Conservation (phyloP, 2,329 filamentous ascomycete species). For the Tympanopsis confertula region DNA sequence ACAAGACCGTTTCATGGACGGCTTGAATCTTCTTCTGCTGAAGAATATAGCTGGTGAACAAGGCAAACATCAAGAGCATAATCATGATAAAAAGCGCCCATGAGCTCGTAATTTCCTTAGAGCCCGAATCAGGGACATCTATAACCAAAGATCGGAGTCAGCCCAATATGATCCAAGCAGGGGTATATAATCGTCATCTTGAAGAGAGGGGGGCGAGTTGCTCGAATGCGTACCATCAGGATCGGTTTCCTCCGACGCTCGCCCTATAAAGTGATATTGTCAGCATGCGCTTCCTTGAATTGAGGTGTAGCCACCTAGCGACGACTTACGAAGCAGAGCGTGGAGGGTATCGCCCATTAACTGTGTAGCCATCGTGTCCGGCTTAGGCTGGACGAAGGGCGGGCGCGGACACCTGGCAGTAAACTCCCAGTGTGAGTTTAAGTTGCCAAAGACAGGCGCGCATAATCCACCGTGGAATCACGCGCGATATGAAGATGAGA, state of each 20-base stretch:
- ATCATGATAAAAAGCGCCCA: slow-evolving; percentile 64
- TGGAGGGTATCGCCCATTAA: background rate
- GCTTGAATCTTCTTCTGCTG: slow-evolving; percentile 62
- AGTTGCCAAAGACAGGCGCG: background rate
- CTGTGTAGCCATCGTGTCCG: background rate
- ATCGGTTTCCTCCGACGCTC: background rate
- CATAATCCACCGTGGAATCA: too few species aligned
- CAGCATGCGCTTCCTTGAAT: too few species aligned
- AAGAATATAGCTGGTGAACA: slow-evolving; percentile 61
- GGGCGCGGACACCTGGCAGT: background rate
- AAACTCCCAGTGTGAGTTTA: background rate
- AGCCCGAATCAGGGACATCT: slow-evolving; percentile 48
- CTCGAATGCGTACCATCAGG: background rate
- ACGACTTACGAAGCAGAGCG: background rate
- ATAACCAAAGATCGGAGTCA: background rate
- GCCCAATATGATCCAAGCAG: background rate
- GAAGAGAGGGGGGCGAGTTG: background rate
- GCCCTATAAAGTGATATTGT: background rate
- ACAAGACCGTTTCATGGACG: slow-evolving; percentile 61
- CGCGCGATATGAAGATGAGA: too few species aligned
- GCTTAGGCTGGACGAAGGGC: too few species aligned
- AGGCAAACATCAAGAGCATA: slow-evolving; percentile 51
- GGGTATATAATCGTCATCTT: background rate
- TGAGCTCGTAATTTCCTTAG: slow-evolving; percentile 62
- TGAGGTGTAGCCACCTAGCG: too few species aligned